These are phyloP conservation scores for Gossypium australe DNA, from an alignment of 345 rosid species.

Conservation along the genomic window DNA sequence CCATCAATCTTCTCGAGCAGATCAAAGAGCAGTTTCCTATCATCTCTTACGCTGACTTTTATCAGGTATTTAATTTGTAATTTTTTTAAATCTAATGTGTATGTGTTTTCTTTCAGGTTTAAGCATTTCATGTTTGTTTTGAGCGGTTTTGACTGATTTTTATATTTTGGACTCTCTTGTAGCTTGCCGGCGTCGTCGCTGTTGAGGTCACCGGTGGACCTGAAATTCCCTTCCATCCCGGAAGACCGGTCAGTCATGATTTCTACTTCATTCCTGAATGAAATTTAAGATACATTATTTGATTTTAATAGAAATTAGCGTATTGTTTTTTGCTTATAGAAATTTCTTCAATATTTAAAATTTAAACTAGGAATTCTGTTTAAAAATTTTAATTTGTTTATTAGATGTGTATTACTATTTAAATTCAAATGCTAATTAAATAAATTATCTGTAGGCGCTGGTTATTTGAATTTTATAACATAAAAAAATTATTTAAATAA, in stretches of 20 bases:
- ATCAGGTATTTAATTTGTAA: conserved; percentile 38
- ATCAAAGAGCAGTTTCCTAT: conserved; percentile 73
- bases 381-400: too few relatives aligned
- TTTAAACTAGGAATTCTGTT: too few relatives aligned
- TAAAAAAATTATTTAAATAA: too few relatives aligned
- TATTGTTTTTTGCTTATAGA: not conserved
- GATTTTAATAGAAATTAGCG: not conserved
- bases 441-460: too few relatives aligned
- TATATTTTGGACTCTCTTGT: conserved; percentile 41
- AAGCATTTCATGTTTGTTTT: not conserved
- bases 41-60: conserved; percentile 65
- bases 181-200: conserved; percentile 59
- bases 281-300: not conserved
- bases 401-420: too few relatives aligned
- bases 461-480: too few relatives aligned
- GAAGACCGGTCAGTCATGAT: conserved; percentile 57
- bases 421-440: too few relatives aligned
- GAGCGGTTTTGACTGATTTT: not conserved
- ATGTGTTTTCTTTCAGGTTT: not conserved
- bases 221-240: conserved; percentile 89
- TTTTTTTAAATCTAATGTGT: not conserved
- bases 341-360: not conserved
- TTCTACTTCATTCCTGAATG: not conserved
- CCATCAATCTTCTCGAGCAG: conserved; percentile 75
- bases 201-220: conserved; percentile 94